phyloP scores from a whole-genome alignment of 495 filamentous ascomycete genomes.

The Wilcoxina mikolae region DNA sequence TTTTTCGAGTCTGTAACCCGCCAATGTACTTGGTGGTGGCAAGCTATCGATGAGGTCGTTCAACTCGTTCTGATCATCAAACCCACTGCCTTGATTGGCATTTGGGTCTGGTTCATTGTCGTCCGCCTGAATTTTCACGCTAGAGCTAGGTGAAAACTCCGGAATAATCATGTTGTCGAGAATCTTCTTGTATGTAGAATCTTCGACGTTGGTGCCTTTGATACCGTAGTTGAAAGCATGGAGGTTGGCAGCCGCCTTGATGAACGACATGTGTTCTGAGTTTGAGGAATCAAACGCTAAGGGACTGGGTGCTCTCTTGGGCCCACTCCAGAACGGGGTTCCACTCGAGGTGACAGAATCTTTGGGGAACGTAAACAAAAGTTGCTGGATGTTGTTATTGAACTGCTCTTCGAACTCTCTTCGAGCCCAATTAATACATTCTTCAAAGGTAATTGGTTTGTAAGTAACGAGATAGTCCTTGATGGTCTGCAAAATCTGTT shows the following conservation, averaged over 20 bases:
- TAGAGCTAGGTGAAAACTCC: conserved; percentile 81
- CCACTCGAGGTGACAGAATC: conserved; percentile 78
- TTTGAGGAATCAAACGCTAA: conserved; percentile 63
- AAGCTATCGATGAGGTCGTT: conserved; percentile 50
- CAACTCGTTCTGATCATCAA: conserved; percentile 57
- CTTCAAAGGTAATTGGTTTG: conserved; percentile 83
- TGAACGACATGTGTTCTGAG: not conserved
- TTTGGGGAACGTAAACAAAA: conserved; percentile 95
- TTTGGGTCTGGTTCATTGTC: conserved; percentile 95
- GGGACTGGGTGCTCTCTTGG: conserved; percentile 89
- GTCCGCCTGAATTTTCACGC: conserved; percentile 91
- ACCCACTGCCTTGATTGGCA: conserved; percentile 36
- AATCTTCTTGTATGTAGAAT: conserved; percentile 55
- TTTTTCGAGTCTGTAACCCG: conserved; percentile 71
- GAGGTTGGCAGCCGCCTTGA: not conserved
- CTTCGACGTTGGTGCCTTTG: conserved; percentile 55
- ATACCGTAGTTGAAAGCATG: conserved; percentile 80
- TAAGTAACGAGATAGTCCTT: conserved; percentile 83
- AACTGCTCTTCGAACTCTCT: conserved; percentile 92
- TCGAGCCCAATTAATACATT: conserved; percentile 89
- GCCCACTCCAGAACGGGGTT: conserved; percentile 93
- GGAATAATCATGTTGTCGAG: conserved; percentile 90
- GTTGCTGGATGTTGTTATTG: conserved; percentile 90
- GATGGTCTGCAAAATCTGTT: conserved; percentile 81
- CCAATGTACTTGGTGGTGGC: conserved; percentile 62